Percentiles rank a stretch among this genome's conserved stretches.
Evolutionary conservation across 139 green algal species (phyloP).

Genomic region (Pedinophyceae sp.): DNA sequence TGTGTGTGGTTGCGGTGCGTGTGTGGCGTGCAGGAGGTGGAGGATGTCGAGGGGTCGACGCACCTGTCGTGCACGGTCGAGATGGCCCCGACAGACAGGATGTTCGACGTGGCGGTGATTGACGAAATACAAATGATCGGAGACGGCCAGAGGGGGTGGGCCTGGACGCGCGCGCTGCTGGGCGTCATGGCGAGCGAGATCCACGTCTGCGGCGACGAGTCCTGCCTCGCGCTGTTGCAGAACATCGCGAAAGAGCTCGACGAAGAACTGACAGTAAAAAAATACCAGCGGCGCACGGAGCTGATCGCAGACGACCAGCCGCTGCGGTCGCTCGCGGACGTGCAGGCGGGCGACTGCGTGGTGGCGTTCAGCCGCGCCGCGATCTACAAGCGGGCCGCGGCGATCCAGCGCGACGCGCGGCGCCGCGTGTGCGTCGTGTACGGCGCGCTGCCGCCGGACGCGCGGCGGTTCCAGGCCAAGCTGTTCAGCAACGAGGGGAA

Average conservation of each 20-base stretch:
- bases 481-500: conserved; percentile 73
- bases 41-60: conserved; percentile 42
- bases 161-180: conserved; percentile 82
- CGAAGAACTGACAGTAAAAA: conserved; percentile 14
- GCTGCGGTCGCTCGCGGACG: conserved; percentile 7
- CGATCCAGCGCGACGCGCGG: conserved; percentile 22
- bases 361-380: conserved; percentile 76
- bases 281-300: conserved; percentile 51
- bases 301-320: conserved; percentile 28
- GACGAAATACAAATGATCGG: conserved; percentile 91
- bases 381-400: too few species aligned
- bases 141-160: conserved; percentile 70
- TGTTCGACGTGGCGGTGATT: conserved; percentile 79
- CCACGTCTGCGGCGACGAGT: conserved; percentile 85
- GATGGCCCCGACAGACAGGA: conserved; percentile 50
- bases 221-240: conserved; percentile 53
- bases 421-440: conserved; percentile 60
- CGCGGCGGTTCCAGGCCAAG: conserved; percentile 33
- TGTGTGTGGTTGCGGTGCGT: too few species aligned
- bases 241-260: conserved; percentile 18
- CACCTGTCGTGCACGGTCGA: conserved; percentile 89
- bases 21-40: conserved; percentile 77
- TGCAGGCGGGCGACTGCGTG: conserved; percentile 75
- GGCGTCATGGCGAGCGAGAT: conserved; percentile 66
- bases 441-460: conserved; percentile 72